phyloP scores from a whole-genome alignment of 306 rosid species.

The Fagus crenata region DNA sequence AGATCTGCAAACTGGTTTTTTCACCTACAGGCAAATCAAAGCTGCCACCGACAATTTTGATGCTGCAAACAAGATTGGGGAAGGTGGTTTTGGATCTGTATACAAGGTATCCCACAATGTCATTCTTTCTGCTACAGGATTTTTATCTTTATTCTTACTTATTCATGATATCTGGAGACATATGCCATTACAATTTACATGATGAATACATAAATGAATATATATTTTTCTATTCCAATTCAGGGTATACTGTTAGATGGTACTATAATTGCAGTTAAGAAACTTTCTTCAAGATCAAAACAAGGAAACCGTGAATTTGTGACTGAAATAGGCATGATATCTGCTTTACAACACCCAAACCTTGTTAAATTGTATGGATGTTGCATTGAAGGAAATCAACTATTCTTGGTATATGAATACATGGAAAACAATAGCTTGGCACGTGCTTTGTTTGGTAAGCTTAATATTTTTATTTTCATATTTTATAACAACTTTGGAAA shows the following conservation, averaged over 20 bases:
- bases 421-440: constrained; percentile 51
- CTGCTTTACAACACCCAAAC: constrained; percentile 62
- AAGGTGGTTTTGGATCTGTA: constrained; percentile 83
- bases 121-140: constrained; percentile 15
- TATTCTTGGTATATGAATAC: constrained; percentile 61
- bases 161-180: too few species aligned
- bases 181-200: too few species aligned
- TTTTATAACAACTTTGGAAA: too few species aligned
- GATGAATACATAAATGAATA: too few species aligned
- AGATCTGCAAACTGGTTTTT: constrained; percentile 25
- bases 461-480: too few species aligned
- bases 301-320: constrained; percentile 60
- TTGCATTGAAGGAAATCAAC: constrained; percentile 55
- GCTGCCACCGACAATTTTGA: constrained; percentile 59
- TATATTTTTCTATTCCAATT: too few species aligned
- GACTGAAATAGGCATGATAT: constrained; percentile 54
- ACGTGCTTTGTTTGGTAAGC: too few species aligned
- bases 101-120: constrained; percentile 50
- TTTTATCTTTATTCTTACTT: too few species aligned
- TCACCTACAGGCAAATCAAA: constrained; percentile 27
- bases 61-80: constrained; percentile 58
- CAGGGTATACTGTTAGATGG: too few species aligned
- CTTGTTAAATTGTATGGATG: constrained; percentile 62
- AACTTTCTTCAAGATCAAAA: constrained; percentile 48
- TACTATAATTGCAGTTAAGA: constrained; percentile 54